These are phyloP conservation scores for Penstemon newberryi DNA, from an alignment of 257 asterid genomes.

Conservation along the genomic window DNA sequence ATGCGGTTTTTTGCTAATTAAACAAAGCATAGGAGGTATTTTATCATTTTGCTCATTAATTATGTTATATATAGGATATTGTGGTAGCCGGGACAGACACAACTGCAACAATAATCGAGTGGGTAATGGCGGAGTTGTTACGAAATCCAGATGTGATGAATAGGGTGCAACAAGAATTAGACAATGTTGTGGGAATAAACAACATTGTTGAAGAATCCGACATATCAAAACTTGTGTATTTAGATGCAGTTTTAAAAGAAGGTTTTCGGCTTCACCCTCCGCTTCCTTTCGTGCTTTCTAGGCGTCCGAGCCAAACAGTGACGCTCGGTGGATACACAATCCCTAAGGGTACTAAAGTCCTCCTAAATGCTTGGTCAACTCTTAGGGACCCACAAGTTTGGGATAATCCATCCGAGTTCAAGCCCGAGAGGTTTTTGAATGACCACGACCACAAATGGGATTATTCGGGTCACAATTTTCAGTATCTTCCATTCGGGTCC, in stretches of 20 bases:
- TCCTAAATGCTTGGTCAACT: neutral
- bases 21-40: no score
- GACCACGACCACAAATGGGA: neutral
- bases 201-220: neutral
- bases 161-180: conserved; percentile 1
- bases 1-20: no score
- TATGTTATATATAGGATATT: neutral
- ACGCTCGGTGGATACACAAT: neutral
- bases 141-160: neutral
- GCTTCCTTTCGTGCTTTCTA: neutral
- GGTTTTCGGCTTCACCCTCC: conserved; percentile 3
- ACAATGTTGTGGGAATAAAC: neutral
- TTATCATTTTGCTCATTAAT: no score
- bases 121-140: conserved; percentile 8
- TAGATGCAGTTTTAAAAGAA: neutral
- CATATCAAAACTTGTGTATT: neutral
- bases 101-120: conserved; percentile 1
- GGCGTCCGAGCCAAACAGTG: conserved; percentile 5
- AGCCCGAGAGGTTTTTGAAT: conserved; percentile 7
- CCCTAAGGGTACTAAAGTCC: neutral
- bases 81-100: conserved; percentile 6
- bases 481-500: conserved; percentile 11
- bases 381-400: neutral
- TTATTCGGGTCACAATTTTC: neutral
- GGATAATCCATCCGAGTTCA: neutral